phyloP scores from a whole-genome alignment of 306 rosid species.

The Arachis stenosperma region DNA sequence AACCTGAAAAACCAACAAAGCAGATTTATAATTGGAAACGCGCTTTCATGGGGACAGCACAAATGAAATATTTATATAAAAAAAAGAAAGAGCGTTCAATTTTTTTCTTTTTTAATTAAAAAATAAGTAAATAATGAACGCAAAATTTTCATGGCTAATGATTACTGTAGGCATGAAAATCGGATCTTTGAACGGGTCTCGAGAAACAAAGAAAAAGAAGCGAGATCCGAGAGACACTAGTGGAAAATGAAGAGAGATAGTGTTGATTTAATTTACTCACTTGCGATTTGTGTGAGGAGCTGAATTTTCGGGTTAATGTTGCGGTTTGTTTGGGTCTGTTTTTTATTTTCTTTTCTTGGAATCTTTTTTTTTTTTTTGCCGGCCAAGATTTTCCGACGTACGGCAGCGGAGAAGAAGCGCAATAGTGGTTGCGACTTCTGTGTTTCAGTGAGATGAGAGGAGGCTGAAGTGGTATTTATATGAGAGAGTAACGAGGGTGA shows the following conservation, averaged over 20 bases:
- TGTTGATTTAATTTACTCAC: background rate
- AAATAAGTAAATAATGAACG: background rate
- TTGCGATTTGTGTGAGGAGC: background rate
- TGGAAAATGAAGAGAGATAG: background rate
- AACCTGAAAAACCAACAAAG: conserved; percentile 34
- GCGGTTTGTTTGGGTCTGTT: background rate
- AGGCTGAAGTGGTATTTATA: conserved; percentile 30
- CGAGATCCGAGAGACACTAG: conserved; percentile 40
- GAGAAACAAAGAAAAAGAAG: background rate
- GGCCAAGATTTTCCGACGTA: background rate
- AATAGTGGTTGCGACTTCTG: conserved; percentile 28
- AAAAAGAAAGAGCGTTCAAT: background rate
- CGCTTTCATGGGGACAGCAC: background rate
- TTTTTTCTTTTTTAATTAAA: background rate
- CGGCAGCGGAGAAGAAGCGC: conserved; percentile 38
- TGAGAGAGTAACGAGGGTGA: background rate
- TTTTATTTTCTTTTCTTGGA: no score
- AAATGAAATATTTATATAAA: background rate
- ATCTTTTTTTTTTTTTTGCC: background rate
- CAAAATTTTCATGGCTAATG: conserved; percentile 10
- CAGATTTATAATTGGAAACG: conserved; percentile 13
- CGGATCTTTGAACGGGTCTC: conserved; percentile 37
- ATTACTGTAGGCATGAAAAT: conserved; percentile 38
- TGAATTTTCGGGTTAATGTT: background rate
- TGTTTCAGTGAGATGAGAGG: background rate